Evolutionary conservation across 805 yeast species (phyloP).

Genomic region (Kockiozyma suomiensis): DNA sequence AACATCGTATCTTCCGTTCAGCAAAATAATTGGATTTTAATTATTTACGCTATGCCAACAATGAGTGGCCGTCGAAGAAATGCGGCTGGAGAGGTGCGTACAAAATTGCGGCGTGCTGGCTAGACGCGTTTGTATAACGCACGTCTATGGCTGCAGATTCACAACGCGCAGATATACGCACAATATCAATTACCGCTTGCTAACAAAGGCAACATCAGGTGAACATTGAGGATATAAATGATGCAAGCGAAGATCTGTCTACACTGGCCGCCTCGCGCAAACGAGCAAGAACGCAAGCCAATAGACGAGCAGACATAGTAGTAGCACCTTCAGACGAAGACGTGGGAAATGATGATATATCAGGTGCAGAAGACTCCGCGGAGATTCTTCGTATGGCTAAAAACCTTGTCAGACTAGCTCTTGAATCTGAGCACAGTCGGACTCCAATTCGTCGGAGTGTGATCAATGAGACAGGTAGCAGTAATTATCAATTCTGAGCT

Average conservation of each 20-base stretch:
- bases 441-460: slow-evolving; percentile 20
- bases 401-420: slow-evolving; percentile 27
- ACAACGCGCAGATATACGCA: too few species aligned
- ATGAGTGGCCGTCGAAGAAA: background rate
- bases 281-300: background rate
- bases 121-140: background rate
- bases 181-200: background rate
- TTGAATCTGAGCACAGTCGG: slow-evolving; percentile 18
- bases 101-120: too few species aligned
- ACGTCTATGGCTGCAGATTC: too few species aligned
- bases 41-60: background rate
- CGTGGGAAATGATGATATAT: background rate
- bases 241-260: background rate
- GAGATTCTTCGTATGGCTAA: slow-evolving; percentile 30
- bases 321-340: background rate
- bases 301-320: background rate
- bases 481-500: too few species aligned
- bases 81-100: background rate
- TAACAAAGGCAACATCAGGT: background rate
- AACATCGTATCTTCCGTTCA: too few species aligned
- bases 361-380: background rate
- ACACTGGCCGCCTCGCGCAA: background rate
- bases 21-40: too few species aligned
- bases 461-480: slow-evolving; percentile 26
- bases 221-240: background rate